phyloP scores from a whole-genome alignment of 1,284 basidiomycete species.

The Heterobasidion parviporum region DNA sequence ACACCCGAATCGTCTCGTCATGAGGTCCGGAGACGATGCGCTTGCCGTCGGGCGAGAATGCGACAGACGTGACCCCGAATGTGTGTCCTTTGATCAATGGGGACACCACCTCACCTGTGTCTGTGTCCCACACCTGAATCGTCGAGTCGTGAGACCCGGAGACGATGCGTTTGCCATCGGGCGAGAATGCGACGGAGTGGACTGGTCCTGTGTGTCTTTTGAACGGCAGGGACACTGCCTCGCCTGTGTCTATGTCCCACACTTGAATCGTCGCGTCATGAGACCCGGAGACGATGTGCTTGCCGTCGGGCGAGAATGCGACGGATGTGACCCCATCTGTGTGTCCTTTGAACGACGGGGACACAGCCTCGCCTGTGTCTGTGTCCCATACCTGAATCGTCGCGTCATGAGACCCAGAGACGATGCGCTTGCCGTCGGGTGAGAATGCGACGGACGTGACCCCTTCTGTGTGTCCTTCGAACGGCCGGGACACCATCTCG shows the following conservation, averaged over 20 bases:
- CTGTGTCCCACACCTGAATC: neutral
- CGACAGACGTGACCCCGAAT: neutral
- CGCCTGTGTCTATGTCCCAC: no score
- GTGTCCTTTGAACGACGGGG: no score
- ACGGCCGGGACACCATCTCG: neutral
- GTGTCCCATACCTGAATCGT: neutral
- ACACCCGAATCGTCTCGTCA: neutral
- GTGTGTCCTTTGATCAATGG: no score
- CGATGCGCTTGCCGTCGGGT: neutral
- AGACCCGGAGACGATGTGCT: no score
- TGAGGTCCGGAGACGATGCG: neutral
- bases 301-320: neutral
- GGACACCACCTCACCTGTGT: no score
- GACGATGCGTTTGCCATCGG: neutral
- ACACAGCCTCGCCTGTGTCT: neutral
- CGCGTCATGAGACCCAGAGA: neutral
- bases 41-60: neutral
- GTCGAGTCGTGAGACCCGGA: neutral
- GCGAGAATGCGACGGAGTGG: no score
- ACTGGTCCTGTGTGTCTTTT: no score
- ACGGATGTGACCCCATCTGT: neutral
- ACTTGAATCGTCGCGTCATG: no score
- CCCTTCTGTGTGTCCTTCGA: neutral
- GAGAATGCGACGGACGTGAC: neutral
- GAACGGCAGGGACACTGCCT: no score